A percentile compares a stretch with the other conserved stretches of the same genome.
These are phyloP conservation scores for Schizopora paradoxa DNA, from an alignment of 1,284 basidiomycete genomes.

Conservation along the genomic window DNA sequence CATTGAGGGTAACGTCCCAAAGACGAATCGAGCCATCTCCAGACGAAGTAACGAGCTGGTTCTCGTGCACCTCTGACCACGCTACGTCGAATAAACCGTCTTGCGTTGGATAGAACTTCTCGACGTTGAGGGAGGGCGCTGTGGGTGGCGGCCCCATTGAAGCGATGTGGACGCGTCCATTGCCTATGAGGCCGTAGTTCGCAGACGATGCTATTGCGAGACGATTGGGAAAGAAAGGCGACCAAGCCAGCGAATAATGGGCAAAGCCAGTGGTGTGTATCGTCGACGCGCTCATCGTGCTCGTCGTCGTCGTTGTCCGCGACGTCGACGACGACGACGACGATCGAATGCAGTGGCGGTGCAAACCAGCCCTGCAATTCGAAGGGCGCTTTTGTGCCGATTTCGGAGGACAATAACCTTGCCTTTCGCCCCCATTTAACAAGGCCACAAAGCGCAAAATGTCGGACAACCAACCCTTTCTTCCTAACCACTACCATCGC, in stretches of 20 bases:
- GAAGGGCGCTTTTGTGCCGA: no score
- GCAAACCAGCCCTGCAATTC: no score
- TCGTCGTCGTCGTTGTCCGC: no score
- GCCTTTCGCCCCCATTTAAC: no score
- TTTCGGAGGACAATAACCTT: no score
- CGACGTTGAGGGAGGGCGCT: slow-evolving; percentile 45
- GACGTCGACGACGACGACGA: no score
- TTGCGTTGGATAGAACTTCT: slow-evolving; percentile 86
- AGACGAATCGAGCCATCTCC: slow-evolving; percentile 90
- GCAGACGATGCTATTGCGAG: slow-evolving; percentile 87
- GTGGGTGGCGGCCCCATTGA: slow-evolving; percentile 46
- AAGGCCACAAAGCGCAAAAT: no score
- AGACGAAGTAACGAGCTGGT: slow-evolving; percentile 84
- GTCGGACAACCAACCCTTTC: no score
- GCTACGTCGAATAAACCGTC: slow-evolving; percentile 91
- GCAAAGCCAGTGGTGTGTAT: slow-evolving; percentile 80
- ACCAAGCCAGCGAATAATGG: slow-evolving; percentile 87
- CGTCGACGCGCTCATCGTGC: slow-evolving; percentile 27
- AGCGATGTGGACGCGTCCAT: slow-evolving; percentile 79
- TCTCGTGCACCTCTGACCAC: slow-evolving; percentile 93
- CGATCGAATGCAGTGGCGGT: no score
- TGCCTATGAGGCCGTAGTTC: slow-evolving; percentile 94
- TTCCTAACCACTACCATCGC: no score
- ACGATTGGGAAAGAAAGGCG: slow-evolving; percentile 81
- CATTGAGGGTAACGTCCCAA: slow-evolving; percentile 88